Base-by-base conservation (phyloP, 2,329 filamentous ascomycete species). In the Trichoderma pleuroti region DNA sequence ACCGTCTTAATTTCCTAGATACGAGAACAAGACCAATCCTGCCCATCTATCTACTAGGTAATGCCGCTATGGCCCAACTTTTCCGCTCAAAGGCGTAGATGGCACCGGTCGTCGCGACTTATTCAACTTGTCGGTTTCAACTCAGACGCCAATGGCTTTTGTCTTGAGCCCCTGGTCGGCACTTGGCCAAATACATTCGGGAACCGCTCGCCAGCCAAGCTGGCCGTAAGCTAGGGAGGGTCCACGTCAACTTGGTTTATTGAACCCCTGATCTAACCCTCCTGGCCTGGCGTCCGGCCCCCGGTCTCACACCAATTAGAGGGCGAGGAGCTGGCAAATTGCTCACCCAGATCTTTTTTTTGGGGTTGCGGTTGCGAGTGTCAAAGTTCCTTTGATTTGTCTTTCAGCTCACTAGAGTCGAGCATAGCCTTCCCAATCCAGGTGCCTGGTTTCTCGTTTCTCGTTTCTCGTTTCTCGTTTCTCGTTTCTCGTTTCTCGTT, bases 191-290 rank as follows among this genome's bases (percentile, higher is more conserved):
- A 68, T 68, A 69, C 49, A 68, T 36, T 49, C 60, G 34, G 64
- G 62, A 70, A 52, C 42, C 36, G 56, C 59, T 46, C 68, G 36
- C 70, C 63, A 59, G 42, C 57, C 28, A 39, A 16, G 39, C 32
- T 62, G 65, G 57, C 57, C 57, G 59, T 62, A 69, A 71, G 36
- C 69, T 65, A 36, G 32, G 46, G 21, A 46, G 70, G 66, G 42
- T 68, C 70, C 70, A 71, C 70, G 70, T 69, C 70, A 71, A 71
- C 57, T 24, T 68, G 70, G 70, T 71, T 62, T 71, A 12, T 56
- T 49, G 57, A 69, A 69, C 70, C 70, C 70, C 70, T 71, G 70
- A 69, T 59, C 63, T 71, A 67, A 49, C 56, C 54, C 57, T 67
- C 56, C 62, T 64, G 34, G 60, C 56, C 62, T 64, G 34, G 60